Base-by-base conservation (phyloP, 2,329 filamentous ascomycete species). In the Ophiobolus disseminans region DNA sequence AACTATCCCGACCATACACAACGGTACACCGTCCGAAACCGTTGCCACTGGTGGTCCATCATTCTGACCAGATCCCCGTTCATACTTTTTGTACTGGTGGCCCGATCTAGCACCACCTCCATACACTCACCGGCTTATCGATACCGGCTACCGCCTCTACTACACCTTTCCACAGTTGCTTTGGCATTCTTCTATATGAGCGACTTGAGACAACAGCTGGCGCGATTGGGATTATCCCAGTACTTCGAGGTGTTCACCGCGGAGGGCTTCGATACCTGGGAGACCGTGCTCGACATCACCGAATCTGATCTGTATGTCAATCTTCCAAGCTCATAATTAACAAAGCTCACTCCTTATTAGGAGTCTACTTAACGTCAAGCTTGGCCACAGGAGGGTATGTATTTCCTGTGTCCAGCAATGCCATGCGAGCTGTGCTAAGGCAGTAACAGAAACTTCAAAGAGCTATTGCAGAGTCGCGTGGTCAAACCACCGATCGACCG, bases 201-300 rank as follows among this genome's bases (percentile, higher is more conserved):
- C 80, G 81, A 84, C 72, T 78, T 94, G 64, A 82, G 80, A 59
- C 74, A 80, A 28, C 82, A 87, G 58, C 85, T 93, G 69, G 81
- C 83, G 75, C 87, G 89, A 79, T 80, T 93, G 79, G 89, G 89
- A 69, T 81, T 94, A 72, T 79, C 84, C 75, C 88, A 91, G 74
- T 93, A 94, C 75, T 82, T 89, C 50, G 80, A 86, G 58, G 75
- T 79, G 46, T 89, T 94, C 62, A 70, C 90, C 34, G 84, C 89
- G 43, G 89, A 93, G 73, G 90, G 90, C 3, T 94, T 94, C 70
- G 90, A 94, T 71, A 85, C 86, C 9, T 93, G 90, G 90, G 88
- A 91, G 25, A 91, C 87, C 1, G 86, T 93, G 45, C 78, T 91
- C 40, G 89, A 93, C 66, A 91, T 94, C 44, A 91, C 89, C 52